A percentile compares a stretch with the other conserved stretches of the same genome.
These are phyloP conservation scores for Nissolia schottii DNA, from an alignment of 306 rosid species.

Conservation along the genomic window DNA sequence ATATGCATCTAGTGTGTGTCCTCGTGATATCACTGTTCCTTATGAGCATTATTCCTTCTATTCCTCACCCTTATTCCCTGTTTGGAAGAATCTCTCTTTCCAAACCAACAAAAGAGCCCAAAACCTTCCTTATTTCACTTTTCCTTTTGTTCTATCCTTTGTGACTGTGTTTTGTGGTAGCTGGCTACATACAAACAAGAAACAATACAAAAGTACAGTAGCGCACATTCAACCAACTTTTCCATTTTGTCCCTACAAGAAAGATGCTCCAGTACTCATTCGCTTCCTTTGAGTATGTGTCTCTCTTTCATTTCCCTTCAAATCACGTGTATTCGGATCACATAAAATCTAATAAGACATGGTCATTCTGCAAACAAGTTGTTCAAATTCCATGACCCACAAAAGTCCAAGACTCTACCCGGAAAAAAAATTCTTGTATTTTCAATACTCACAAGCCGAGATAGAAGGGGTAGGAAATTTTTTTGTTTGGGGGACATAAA, in stretches of 20 bases:
- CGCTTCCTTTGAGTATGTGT: neutral
- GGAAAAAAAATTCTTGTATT: no score
- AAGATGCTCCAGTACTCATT: conserved; percentile 13
- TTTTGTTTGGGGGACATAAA: no score
- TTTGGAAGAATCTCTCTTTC: neutral
- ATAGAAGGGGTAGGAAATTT: no score
- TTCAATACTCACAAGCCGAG: no score
- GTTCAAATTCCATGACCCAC: conserved; percentile 8
- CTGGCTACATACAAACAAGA: neutral
- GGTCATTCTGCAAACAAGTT: conserved; percentile 3
- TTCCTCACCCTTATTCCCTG: neutral
- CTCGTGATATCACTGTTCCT: conserved; percentile 33
- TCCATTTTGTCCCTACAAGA: conserved; percentile 29
- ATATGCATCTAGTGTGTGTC: conserved; percentile 9
- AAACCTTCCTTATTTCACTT: neutral
- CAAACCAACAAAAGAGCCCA: neutral
- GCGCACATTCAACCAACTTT: conserved; percentile 29
- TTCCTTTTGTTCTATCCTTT: neutral
- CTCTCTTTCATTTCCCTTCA: neutral
- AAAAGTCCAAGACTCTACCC: no score
- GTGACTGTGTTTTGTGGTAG: neutral
- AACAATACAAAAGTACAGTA: neutral
- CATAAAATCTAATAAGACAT: neutral
- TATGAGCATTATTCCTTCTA: conserved; percentile 22
- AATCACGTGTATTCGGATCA: conserved; percentile 40